Evolutionary conservation across 1,284 basidiomycete species (phyloP).

Genomic region (Sporisorium scitamineum): DNA sequence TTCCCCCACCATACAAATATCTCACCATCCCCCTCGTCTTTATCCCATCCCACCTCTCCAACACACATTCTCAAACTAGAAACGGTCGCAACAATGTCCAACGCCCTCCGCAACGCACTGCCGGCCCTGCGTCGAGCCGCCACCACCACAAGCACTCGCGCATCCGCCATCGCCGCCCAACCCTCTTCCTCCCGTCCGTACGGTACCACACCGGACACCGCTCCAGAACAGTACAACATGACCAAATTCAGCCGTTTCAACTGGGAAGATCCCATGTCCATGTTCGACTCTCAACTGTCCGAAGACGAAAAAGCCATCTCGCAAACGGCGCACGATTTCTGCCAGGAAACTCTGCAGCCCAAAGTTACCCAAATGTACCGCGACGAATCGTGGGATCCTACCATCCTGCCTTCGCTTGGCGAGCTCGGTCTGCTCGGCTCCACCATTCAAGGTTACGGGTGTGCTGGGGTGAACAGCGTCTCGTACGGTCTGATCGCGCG

Average conservation of each 20-base stretch:
- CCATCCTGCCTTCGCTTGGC: conserved; percentile 90
- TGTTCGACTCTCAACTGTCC: conserved; percentile 73
- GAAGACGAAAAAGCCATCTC: conserved; percentile 91
- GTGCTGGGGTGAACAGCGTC: conserved; percentile 90
- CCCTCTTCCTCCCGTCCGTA: conserved; percentile 21
- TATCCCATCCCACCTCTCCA: neutral
- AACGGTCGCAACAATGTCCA: conserved; percentile 31
- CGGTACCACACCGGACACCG: conserved; percentile 43
- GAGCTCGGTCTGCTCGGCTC: conserved; percentile 88
- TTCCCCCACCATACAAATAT: neutral
- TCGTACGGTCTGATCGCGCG: conserved; percentile 93
- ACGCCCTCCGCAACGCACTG: conserved; percentile 37
- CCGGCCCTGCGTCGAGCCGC: conserved; percentile 31
- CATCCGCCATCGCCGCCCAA: conserved; percentile 8
- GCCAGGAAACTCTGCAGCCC: conserved; percentile 85
- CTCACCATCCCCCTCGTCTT: neutral
- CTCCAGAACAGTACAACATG: conserved; percentile 53
- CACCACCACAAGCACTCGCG: neutral
- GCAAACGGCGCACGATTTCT: conserved; percentile 85
- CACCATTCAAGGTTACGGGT: conserved; percentile 92
- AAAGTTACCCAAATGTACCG: conserved; percentile 88
- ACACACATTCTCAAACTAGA: neutral
- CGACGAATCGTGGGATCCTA: conserved; percentile 83
- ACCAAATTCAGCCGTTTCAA: conserved; percentile 74
- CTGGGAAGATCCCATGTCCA: conserved; percentile 74